Conservation (phyloP, 345 rosid genomes). For the Lepidium didymum region DNA sequence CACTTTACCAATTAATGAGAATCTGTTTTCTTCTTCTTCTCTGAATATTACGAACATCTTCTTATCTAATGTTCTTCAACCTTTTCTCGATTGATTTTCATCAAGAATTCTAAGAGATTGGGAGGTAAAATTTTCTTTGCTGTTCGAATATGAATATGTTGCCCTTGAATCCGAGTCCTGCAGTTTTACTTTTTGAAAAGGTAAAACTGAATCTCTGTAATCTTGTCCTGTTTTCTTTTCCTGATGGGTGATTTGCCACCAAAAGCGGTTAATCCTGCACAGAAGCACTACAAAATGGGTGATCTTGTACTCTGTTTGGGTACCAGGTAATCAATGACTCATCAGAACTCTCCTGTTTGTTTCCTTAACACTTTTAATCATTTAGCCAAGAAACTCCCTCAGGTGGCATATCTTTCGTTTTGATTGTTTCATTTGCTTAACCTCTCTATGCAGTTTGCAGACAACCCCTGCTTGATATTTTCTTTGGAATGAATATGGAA, state of each 20-base stretch:
- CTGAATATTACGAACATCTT: too few relatives aligned
- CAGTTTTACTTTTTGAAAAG: not conserved
- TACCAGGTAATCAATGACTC: slow-evolving; percentile 55
- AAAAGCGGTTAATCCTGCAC: slow-evolving; percentile 79
- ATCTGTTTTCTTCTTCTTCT: too few relatives aligned
- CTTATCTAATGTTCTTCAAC: too few relatives aligned
- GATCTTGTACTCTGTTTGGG: slow-evolving; percentile 93
- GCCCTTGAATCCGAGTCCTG: not conserved
- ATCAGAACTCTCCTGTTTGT: not conserved
- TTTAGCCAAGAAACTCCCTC: not conserved
- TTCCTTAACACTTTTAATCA: not conserved
- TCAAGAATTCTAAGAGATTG: slow-evolving; percentile 24
- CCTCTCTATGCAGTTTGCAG: slow-evolving; percentile 72
- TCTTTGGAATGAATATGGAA: not conserved
- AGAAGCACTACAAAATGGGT: slow-evolving; percentile 81
- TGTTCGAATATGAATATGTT: not conserved
- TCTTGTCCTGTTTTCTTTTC: not conserved
- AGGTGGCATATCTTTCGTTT: not conserved
- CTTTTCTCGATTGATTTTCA: too few relatives aligned
- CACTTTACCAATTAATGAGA: too few relatives aligned
- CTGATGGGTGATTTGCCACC: slow-evolving; percentile 77
- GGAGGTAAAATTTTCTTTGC: slow-evolving; percentile 55
- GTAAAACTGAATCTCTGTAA: not conserved
- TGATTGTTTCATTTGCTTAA: not conserved
- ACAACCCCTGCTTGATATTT: slow-evolving; percentile 83